A percentile compares a stretch with the other conserved stretches of the same genome.
These are phyloP conservation scores for Rhynchospora breviuscula DNA, from an alignment of 176 grass and related monocot genomes.

Conservation along the genomic window DNA sequence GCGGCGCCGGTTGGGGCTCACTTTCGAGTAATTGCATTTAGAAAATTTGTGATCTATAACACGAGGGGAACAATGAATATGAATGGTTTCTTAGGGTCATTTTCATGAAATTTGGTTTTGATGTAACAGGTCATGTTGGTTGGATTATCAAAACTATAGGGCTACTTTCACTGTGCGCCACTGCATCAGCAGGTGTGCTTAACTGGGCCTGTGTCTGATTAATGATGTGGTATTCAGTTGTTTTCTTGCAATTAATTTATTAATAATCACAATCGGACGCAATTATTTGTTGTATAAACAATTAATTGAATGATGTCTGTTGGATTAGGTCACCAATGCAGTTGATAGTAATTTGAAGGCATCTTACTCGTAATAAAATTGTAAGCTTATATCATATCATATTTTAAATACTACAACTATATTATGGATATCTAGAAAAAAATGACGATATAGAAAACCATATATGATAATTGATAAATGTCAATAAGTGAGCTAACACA, in stretches of 20 bases:
- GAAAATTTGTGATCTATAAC: neutral
- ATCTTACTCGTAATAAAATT: neutral
- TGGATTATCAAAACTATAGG: slow-evolving; percentile 5
- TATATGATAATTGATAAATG: no score
- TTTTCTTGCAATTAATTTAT: neutral
- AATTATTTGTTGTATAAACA: slow-evolving; percentile 11
- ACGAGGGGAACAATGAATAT: neutral
- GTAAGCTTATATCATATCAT: neutral
- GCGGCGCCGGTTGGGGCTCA: neutral
- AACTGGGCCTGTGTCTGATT: neutral
- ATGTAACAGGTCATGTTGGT: slow-evolving; percentile 10
- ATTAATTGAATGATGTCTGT: slow-evolving; percentile 21
- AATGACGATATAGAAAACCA: no score
- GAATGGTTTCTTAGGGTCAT: neutral
- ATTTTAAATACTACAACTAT: neutral
- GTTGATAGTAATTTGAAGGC: neutral
- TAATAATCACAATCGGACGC: neutral
- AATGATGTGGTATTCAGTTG: neutral
- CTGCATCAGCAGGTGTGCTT: slow-evolving; percentile 5
- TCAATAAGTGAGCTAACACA: no score
- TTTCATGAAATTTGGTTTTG: neutral
- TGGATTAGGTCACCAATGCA: slow-evolving; percentile 16
- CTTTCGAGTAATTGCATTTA: neutral
- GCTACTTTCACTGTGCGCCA: neutral
- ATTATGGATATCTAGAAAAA: neutral